Conservation (phyloP, 2,329 filamentous ascomycete species). For the Hymenoscyphus scutula region DNA sequence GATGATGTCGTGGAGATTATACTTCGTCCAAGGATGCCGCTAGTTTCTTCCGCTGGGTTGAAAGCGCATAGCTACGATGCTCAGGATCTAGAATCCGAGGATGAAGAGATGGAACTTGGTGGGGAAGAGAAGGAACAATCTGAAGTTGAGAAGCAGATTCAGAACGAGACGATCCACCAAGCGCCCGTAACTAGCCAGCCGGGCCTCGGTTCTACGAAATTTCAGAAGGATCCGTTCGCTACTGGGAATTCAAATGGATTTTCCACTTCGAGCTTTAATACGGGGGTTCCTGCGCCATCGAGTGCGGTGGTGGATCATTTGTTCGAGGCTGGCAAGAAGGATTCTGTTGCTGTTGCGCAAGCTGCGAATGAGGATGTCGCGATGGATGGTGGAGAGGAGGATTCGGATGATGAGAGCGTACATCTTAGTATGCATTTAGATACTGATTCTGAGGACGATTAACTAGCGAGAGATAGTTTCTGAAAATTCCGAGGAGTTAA, state of each 20-base stretch:
- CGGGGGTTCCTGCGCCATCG: not conserved
- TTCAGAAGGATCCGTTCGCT: not conserved
- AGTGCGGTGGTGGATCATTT: not conserved
- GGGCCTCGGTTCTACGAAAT: not conserved
- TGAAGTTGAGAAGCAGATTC: not conserved
- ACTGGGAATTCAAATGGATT: not conserved
- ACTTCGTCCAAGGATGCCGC: constrained; percentile 51
- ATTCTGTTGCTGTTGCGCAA: not conserved
- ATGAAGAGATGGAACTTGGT: constrained; percentile 26
- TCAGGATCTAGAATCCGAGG: constrained; percentile 19
- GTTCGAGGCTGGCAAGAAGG: not conserved
- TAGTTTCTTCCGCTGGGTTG: constrained; percentile 32
- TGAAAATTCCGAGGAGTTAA: not conserved
- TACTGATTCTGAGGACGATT: constrained; percentile 26
- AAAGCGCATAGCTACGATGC: constrained; percentile 15
- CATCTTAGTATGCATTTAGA: constrained; percentile 39
- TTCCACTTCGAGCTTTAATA: not conserved
- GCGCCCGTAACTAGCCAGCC: constrained; percentile 5
- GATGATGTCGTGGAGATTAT: constrained; percentile 71
- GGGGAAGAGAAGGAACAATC: constrained; percentile 8
- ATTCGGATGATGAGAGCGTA: constrained; percentile 48
- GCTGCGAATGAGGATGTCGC: constrained; percentile 15
- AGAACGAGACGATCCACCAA: constrained; percentile 12
- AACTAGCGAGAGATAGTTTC: not conserved
- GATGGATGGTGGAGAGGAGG: constrained; percentile 34